Percentiles rank a stretch among this genome's conserved stretches.
phyloP scores from a whole-genome alignment of 164 flowering plant genomes.

The Dillenia suffruticosa region DNA sequence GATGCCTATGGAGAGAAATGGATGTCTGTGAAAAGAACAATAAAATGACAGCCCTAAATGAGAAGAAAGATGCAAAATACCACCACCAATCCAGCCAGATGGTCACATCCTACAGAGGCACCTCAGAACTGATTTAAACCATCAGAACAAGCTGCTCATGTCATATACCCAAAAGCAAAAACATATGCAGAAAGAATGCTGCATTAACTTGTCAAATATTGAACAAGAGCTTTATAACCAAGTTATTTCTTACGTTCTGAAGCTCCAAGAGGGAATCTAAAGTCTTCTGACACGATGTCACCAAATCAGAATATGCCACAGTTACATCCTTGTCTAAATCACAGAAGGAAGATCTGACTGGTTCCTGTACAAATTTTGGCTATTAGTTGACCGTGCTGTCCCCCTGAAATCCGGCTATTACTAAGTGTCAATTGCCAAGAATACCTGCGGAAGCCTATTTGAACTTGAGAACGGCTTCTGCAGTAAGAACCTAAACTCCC shows the following conservation, averaged over 20 bases:
- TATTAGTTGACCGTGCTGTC: neutral
- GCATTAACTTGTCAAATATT: too few relatives aligned
- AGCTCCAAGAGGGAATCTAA: slow-evolving; percentile 64
- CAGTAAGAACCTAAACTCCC: slow-evolving; percentile 78
- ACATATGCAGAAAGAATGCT: too few relatives aligned
- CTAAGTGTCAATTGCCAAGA: neutral
- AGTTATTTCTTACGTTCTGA: slow-evolving; percentile 50
- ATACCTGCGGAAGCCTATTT: slow-evolving; percentile 84
- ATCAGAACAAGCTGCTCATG: too few relatives aligned
- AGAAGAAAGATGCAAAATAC: too few relatives aligned
- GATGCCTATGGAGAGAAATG: neutral
- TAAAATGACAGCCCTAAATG: too few relatives aligned
- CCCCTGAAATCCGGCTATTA: neutral
- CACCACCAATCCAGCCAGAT: too few relatives aligned
- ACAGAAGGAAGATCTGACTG: slow-evolving; percentile 55
- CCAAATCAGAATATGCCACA: slow-evolving; percentile 60
- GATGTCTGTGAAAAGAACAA: too few relatives aligned
- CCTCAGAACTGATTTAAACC: too few relatives aligned
- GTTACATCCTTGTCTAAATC: slow-evolving; percentile 36
- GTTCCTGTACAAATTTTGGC: slow-evolving; percentile 49
- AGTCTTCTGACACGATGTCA: slow-evolving; percentile 61
- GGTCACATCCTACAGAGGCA: too few relatives aligned
- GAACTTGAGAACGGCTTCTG: slow-evolving; percentile 76
- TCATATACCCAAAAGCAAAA: too few relatives aligned
- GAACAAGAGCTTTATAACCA: too few relatives aligned